These are phyloP conservation scores for Omphalotus guepiniiformis DNA, from an alignment of 768 basidiomycete species.

Conservation along the genomic window DNA sequence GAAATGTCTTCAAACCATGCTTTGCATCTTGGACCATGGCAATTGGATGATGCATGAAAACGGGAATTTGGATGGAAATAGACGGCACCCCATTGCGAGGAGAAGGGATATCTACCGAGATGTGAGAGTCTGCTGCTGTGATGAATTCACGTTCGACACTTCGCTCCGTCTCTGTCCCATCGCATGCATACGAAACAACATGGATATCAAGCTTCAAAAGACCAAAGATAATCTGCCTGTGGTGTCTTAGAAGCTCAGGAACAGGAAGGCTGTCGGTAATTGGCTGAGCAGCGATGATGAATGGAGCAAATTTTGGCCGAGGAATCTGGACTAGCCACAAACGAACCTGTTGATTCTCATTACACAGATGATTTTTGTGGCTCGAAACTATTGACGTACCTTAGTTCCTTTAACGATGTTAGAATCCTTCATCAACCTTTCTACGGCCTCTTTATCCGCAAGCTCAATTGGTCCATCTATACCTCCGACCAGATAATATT, in stretches of 20 bases:
- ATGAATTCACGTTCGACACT: conserved; percentile 18
- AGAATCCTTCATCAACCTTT: conserved; percentile 9
- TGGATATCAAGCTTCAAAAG: conserved; percentile 20
- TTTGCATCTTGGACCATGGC: conserved; percentile 29
- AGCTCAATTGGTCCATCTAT: conserved; percentile 19
- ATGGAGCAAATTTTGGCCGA: conserved; percentile 26
- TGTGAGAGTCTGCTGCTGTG: conserved; percentile 4
- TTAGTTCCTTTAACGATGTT: conserved; percentile 14
- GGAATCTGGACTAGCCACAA: conserved; percentile 30
- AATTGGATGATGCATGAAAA: conserved; percentile 15
- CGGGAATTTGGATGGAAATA: conserved; percentile 10
- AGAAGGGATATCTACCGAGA: not conserved
- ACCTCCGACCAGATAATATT: conserved; percentile 22
- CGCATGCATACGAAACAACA: conserved; percentile 28
- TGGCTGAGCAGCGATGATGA: conserved; percentile 30
- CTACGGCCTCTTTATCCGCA: conserved; percentile 16
- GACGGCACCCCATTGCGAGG: not conserved
- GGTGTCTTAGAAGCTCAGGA: conserved; percentile 10
- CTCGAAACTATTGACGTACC: conserved; percentile 9
- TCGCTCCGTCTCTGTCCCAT: conserved; percentile 33
- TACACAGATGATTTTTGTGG: not conserved
- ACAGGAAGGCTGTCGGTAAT: conserved; percentile 21
- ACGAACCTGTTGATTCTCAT: conserved; percentile 23
- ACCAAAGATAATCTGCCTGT: conserved; percentile 18
- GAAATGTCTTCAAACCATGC: conserved; percentile 26